Percentiles rank a stretch among this genome's conserved stretches.
Evolutionary conservation across 2,329 filamentous ascomycete species (phyloP).

Genomic region (Magnaporthiopsis poae): DNA sequence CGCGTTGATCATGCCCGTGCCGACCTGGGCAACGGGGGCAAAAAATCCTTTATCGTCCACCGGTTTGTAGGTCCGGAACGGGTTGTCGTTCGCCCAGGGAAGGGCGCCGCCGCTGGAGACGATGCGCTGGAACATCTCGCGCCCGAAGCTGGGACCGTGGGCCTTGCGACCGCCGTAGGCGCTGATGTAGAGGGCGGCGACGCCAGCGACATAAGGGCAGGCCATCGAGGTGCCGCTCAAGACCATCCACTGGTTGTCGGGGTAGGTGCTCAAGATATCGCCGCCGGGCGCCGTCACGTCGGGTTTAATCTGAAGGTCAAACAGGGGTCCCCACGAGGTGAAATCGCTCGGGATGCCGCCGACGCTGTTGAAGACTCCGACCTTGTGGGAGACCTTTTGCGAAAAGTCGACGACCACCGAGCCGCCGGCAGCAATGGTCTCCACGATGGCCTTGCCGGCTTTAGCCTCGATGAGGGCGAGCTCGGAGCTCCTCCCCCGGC

Average conservation of each 20-base stretch:
- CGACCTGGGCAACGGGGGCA: slow-evolving; percentile 12
- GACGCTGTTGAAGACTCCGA: slow-evolving; percentile 21
- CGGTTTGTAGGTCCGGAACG: slow-evolving; percentile 11
- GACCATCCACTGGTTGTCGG: slow-evolving; percentile 24
- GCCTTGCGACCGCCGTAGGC: slow-evolving; percentile 21
- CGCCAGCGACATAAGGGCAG: slow-evolving; percentile 34
- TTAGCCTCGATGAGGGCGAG: neutral
- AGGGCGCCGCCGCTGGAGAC: slow-evolving; percentile 22
- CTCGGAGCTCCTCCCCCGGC: neutral
- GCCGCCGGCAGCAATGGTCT: slow-evolving; percentile 19
- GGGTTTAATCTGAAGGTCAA: slow-evolving; percentile 32
- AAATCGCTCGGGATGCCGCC: slow-evolving; percentile 25
- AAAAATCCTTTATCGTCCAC: slow-evolving; percentile 14
- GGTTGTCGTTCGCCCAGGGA: slow-evolving; percentile 16
- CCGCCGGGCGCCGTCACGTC: slow-evolving; percentile 32
- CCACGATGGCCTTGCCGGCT: slow-evolving; percentile 22
- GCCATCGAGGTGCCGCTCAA: slow-evolving; percentile 40
- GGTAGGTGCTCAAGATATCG: slow-evolving; percentile 35
- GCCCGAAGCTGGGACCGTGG: slow-evolving; percentile 21
- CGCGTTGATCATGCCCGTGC: slow-evolving; percentile 30
- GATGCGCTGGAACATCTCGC: slow-evolving; percentile 20
- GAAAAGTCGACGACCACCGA: slow-evolving; percentile 26
- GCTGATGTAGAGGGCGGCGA: slow-evolving; percentile 27
- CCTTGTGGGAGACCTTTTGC: slow-evolving; percentile 22
- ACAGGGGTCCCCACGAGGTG: slow-evolving; percentile 33